Evolutionary conservation across 2,329 filamentous ascomycete genomes (phyloP), one percentile per base, ranked within the genome.

Genomic region (Ophiocordyceps camponoti-rufipedis): DNA sequence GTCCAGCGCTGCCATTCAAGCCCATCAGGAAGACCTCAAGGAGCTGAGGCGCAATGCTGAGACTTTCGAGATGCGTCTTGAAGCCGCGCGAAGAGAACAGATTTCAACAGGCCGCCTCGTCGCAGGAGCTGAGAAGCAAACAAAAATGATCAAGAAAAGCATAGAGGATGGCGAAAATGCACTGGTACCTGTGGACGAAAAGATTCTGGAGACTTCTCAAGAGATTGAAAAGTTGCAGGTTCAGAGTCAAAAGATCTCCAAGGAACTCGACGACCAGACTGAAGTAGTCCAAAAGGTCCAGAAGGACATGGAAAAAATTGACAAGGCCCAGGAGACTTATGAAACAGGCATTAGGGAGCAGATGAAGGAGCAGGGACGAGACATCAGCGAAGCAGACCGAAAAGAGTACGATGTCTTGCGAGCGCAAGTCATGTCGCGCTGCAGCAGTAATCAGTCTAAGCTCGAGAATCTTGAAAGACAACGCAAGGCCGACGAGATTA

Each of bases 11-110:
- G 81, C 91, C 55, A 98, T 98, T 47, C 82, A 89, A 55, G 86
- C 85, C 54, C 87, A 95, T 55, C 88, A 96, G 56, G 86, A 94
- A 57, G 88, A 96, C 54, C 70, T 98, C 18, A 94, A 94, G 60
- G 89, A 96, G 61, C 84, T 87, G 58, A 80, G 84, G 45, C 84
- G 91, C 43, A 87, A 85, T 33, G 81, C 95, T 18, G 84, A 93
- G 55, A 79, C 84, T 46, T 94, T 85, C 53, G 83, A 94, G 55
- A 75, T 74, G 51, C 78, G 75, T 48, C 75, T 96, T 5, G 85
- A 94, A 45, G 75, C 80, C 28, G 87, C 89, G 14, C 82, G 85
- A 52, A 81, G 79, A 53, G 83, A 89, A n/a, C 86, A 96, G 55
- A 74, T 80, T 4, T 75, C 82, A 47, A 80, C 85, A 29, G 77